phyloP scores from a whole-genome alignment of 495 filamentous ascomycete species.

The Neurospora sp. region DNA sequence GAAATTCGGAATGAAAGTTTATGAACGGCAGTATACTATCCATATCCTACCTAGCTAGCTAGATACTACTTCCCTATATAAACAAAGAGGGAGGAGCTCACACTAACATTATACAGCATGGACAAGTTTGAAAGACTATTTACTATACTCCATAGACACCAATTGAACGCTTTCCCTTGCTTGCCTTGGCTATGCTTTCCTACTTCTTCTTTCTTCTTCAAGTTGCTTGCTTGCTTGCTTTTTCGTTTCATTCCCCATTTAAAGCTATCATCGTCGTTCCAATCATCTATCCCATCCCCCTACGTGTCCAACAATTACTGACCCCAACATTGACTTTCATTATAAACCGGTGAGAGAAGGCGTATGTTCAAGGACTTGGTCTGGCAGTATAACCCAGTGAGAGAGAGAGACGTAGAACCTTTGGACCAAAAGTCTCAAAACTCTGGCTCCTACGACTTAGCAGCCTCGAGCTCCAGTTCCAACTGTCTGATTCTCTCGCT shows the following conservation, averaged over 20 bases:
- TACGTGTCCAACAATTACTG: neutral
- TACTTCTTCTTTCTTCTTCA: neutral
- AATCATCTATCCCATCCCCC: neutral
- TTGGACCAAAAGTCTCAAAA: neutral
- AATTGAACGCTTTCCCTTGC: neutral
- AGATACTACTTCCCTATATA: neutral
- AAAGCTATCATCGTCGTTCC: conserved; percentile 2
- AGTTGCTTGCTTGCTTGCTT: neutral
- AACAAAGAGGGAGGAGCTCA: neutral
- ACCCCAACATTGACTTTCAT: neutral
- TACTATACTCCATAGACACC: neutral
- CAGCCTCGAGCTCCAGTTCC: conserved; percentile 56
- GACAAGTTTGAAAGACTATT: neutral
- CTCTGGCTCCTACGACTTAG: conserved; percentile 23
- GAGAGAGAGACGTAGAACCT: too few species aligned
- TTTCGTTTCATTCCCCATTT: neutral
- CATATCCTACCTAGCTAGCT: neutral
- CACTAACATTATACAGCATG: neutral
- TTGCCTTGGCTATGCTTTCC: neutral
- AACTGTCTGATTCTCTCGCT: conserved; percentile 60
- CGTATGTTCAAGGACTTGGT: neutral
- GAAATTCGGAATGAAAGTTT: neutral
- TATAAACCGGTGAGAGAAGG: neutral
- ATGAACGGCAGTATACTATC: neutral
- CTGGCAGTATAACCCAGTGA: neutral